Evolutionary conservation across 768 basidiomycete species (phyloP).

Genomic region (Lentinula detonsa): DNA sequence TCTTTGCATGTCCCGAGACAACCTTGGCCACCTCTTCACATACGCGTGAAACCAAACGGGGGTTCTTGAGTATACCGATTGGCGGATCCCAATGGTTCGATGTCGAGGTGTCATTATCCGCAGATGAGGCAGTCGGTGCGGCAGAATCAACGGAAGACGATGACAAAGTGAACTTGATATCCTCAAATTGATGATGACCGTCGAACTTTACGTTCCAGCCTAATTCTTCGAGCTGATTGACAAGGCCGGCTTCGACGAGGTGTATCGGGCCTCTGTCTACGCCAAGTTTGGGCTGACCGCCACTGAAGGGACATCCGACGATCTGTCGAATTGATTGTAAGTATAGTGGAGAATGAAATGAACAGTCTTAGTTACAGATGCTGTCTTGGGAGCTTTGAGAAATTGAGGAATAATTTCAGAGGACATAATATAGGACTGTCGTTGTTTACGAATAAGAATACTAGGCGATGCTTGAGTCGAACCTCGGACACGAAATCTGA

Average conservation of each 20-base stretch:
- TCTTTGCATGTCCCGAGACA: constrained; percentile 70
- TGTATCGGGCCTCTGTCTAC: constrained; percentile 88
- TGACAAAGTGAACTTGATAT: constrained; percentile 27
- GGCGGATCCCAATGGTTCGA: constrained; percentile 55
- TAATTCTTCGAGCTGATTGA: constrained; percentile 66
- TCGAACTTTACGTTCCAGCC: constrained; percentile 91
- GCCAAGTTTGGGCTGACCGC: constrained; percentile 61
- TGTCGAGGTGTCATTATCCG: constrained; percentile 20
- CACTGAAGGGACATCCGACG: constrained; percentile 90
- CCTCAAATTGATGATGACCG: constrained; percentile 86
- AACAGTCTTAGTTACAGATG: constrained; percentile 55
- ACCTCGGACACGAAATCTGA: no score
- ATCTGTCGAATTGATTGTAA: constrained; percentile 42
- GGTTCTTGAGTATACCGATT: constrained; percentile 88
- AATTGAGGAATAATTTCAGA: constrained; percentile 28
- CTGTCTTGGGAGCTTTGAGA: constrained; percentile 64
- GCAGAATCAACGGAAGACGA: not conserved
- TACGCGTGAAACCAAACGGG: constrained; percentile 79
- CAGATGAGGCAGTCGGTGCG: not conserved
- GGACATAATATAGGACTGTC: not conserved
- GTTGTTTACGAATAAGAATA: not conserved
- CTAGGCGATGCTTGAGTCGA: not conserved
- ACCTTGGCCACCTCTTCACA: constrained; percentile 70
- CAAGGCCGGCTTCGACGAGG: constrained; percentile 82
- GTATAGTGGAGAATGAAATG: not conserved